Base-by-base conservation (phyloP, 2,329 filamentous ascomycete species). In the Ophiostoma perfectum region DNA sequence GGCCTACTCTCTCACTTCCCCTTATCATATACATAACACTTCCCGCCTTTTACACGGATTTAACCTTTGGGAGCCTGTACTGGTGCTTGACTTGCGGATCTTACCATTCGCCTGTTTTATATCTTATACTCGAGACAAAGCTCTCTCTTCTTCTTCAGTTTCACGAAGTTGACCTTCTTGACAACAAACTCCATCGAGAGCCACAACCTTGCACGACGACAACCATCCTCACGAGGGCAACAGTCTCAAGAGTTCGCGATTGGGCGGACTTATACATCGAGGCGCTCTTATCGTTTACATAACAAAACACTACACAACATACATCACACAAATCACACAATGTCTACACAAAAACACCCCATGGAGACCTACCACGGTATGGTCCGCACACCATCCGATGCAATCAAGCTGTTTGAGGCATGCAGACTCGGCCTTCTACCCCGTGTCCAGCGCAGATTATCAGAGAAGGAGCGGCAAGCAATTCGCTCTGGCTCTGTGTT, bases 281-380 rank as follows among this genome's bases (percentile, higher is more conserved):
- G 52, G 27, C 27, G 27, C 27, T 60, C 38, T 62, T 41, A 14
- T 39, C 58, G 36, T 38, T 18, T 38, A 6, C 14, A 3, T 3
- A 8, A 6, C 58, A 39, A 11, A 14, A 62, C 38, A 18, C n/a
- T 41, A 68, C 68, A 58, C 66, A 36, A 64, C 63, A 64, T 41
- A n/a, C n/a, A 68, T 16, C 12, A 66, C 49, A 12, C 41, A 44
- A 67, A 67, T 55, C 66, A n/a, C 62, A 58, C 39, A 36, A 82
- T 77, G 75, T 55, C 71, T 9, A 52, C 66, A 39, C 71, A 70
- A 52, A 73, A 72, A 67, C 67, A 72, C 68, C 70, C 71, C 36
- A 98, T 98, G 94, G 95, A 99, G 82, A 99, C 95, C 64, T 99
- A 98, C 77, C 86, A 94, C 81, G 95, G 95, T 71, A 90, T 92